Evolutionary conservation across 495 filamentous ascomycete species (phyloP).

Genomic region (Aspergillus saccharolyticus): DNA sequence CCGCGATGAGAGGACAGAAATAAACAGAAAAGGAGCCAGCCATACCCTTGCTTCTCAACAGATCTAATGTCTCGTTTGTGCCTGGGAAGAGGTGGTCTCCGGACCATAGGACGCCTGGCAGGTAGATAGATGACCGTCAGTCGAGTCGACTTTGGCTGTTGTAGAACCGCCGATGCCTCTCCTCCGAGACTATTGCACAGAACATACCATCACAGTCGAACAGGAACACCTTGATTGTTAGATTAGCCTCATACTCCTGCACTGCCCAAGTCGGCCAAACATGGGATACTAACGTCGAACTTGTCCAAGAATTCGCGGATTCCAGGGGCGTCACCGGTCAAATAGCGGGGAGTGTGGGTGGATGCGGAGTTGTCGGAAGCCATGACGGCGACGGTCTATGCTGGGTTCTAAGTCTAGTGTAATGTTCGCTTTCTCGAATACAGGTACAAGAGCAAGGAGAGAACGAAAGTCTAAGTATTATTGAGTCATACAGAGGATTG

Average conservation of each 20-base stretch:
- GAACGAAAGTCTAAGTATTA: background rate
- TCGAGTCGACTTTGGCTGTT: constrained; percentile 7
- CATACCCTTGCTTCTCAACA: constrained; percentile 72
- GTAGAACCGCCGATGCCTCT: background rate
- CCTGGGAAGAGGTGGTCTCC: constrained; percentile 83
- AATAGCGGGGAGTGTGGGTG: constrained; percentile 54
- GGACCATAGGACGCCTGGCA: constrained; percentile 87
- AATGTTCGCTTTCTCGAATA: background rate
- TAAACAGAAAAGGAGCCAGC: background rate
- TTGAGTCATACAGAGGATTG: background rate
- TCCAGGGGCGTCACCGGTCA: constrained; percentile 70
- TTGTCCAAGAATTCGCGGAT: constrained; percentile 78
- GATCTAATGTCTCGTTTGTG: constrained; percentile 73
- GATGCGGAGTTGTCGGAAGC: constrained; percentile 22
- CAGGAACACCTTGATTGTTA: constrained; percentile 65
- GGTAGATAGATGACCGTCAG: constrained; percentile 13
- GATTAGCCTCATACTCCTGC: background rate
- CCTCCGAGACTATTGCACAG: background rate
- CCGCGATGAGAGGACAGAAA: no score
- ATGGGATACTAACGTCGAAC: constrained; percentile 73
- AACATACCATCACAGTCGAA: constrained; percentile 93
- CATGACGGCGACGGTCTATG: background rate
- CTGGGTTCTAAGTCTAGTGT: background rate
- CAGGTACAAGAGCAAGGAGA: background rate
- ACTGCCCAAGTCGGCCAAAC: background rate